phyloP scores from a whole-genome alignment of 78 protist species.

The Protostelium mycophagum region DNA sequence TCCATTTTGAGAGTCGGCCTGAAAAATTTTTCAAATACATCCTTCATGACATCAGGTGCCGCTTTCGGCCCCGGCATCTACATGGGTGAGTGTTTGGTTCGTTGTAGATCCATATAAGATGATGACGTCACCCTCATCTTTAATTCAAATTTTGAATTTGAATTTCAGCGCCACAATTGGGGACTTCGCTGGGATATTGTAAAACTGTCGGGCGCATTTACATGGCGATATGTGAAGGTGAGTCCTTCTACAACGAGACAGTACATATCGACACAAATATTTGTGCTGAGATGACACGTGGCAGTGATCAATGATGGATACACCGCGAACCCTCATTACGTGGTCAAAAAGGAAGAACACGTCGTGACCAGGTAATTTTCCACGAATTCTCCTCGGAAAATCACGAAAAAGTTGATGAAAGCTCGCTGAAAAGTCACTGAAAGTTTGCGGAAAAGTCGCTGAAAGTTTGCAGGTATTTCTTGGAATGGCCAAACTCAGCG shows the following conservation, averaged over 20 bases:
- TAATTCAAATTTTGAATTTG: background rate
- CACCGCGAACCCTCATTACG: conserved; percentile 8
- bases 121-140: background rate
- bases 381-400: too few species aligned
- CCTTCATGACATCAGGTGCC: conserved; percentile 5
- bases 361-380: background rate
- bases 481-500: too few species aligned
- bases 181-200: background rate
- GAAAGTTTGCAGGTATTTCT: too few species aligned
- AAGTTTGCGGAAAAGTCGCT: too few species aligned
- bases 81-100: background rate
- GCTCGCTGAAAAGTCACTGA: too few species aligned
- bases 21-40: background rate
- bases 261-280: background rate
- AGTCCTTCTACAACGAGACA: too few species aligned
- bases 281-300: background rate
- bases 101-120: background rate
- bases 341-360: background rate
- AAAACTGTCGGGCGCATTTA: background rate
- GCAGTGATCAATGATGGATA: conserved; percentile 7
- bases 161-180: background rate
- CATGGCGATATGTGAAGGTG: background rate
- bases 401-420: too few species aligned
- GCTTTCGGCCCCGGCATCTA: conserved; percentile 2
- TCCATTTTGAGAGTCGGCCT: background rate